Evolutionary conservation across 75 land plant species (phyloP).

Genomic region (Isoetes taiwanensis): DNA sequence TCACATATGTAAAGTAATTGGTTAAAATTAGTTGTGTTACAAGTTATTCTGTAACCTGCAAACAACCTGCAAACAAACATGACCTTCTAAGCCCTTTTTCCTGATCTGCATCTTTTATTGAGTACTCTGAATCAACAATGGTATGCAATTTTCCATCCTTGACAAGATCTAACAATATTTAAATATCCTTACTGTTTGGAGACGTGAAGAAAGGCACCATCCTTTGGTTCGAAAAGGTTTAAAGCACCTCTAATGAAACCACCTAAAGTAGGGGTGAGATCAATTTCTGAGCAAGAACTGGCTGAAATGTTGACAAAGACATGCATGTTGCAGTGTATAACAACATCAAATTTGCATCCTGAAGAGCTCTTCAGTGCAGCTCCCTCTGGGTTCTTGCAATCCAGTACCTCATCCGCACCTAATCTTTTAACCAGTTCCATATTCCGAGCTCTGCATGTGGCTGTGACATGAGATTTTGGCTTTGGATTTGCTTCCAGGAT

Average conservation of each 20-base stretch:
- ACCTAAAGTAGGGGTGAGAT: constrained; percentile 17
- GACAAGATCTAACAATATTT: constrained; percentile 9
- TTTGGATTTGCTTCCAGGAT: too few species aligned
- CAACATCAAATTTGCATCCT: constrained; percentile 18
- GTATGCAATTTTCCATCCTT: constrained; percentile 21
- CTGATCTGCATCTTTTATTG: constrained; percentile 9
- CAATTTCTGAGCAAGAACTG: constrained; percentile 15
- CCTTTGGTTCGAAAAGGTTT: constrained; percentile 19
- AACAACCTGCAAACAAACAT: too few species aligned
- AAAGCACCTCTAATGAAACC: not conserved
- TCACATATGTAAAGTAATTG: too few species aligned
- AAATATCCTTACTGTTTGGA: constrained; percentile 6
- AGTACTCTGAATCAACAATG: constrained; percentile 16
- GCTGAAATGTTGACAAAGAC: constrained; percentile 13
- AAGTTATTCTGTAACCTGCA: too few species aligned
- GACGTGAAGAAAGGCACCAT: constrained; percentile 11
- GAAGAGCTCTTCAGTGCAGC: constrained; percentile 19
- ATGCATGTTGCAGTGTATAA: constrained; percentile 14
- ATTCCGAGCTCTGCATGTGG: constrained; percentile 22
- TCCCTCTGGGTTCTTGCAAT: constrained; percentile 25
- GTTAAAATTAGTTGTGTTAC: too few species aligned
- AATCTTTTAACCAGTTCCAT: constrained; percentile 14
- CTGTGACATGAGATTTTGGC: constrained; percentile 22
- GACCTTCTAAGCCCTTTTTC: too few species aligned
- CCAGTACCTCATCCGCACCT: constrained; percentile 25